These are phyloP conservation scores for Cutaneotrichosporon mucoides DNA, from an alignment of 1,284 basidiomycete genomes.

Conservation along the genomic window DNA sequence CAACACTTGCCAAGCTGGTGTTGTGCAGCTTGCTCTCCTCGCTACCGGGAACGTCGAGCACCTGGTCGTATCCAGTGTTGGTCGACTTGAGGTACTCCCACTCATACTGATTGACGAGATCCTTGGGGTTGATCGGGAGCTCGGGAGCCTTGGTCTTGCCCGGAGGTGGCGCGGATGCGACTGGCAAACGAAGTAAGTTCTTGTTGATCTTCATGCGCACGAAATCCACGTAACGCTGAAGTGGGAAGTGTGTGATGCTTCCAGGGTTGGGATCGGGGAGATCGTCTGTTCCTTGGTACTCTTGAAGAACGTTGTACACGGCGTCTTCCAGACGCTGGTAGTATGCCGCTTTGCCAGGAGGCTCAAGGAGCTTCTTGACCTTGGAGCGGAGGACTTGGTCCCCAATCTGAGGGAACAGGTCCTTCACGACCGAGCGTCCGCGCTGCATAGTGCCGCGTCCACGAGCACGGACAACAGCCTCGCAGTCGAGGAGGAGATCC, in stretches of 20 bases:
- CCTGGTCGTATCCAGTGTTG: constrained; percentile 58
- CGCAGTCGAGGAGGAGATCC: constrained; percentile 77
- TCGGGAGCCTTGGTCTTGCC: constrained; percentile 19
- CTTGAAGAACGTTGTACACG: constrained; percentile 72
- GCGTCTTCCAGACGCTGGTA: constrained; percentile 71
- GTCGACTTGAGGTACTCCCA: constrained; percentile 50
- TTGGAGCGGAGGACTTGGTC: constrained; percentile 27
- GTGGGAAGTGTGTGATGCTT: constrained; percentile 68
- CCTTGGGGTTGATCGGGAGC: constrained; percentile 44
- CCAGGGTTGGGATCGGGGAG: constrained; percentile 68
- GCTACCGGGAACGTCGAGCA: constrained; percentile 22
- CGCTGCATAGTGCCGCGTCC: constrained; percentile 50
- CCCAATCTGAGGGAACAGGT: constrained; percentile 63
- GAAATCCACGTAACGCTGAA: constrained; percentile 71
- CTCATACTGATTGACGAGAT: constrained; percentile 59
- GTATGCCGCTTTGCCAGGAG: constrained; percentile 67
- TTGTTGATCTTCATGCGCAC: constrained; percentile 77
- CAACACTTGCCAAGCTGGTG: constrained; percentile 56
- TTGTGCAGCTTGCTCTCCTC: constrained; percentile 65
- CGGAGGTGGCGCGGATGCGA: constrained; percentile 11
- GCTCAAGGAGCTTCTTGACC: constrained; percentile 56
- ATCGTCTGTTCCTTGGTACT: constrained; percentile 61
- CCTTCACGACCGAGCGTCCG: constrained; percentile 49
- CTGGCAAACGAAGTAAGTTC: constrained; percentile 58
- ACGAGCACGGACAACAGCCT: constrained; percentile 73